phyloP scores from a whole-genome alignment of 192 early-diverging fungal genomes.

The Podochytrium sp. region DNA sequence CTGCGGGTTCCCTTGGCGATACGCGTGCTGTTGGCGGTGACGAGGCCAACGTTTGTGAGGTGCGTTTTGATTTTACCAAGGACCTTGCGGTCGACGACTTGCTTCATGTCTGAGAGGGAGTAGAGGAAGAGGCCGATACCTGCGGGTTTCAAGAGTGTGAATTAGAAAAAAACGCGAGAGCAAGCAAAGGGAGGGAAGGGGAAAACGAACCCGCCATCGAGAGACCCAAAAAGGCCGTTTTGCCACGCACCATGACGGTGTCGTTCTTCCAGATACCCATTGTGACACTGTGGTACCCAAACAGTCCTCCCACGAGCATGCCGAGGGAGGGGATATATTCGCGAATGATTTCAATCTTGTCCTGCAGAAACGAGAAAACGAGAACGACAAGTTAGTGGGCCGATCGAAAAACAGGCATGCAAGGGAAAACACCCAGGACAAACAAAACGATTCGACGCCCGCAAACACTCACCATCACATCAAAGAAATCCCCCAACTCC shows the following conservation, averaged over 20 bases:
- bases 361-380: slow-evolving; percentile 11
- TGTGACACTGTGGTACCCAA: slow-evolving; percentile 50
- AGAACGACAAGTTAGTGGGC: no score
- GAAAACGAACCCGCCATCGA: slow-evolving; percentile 51
- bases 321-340: slow-evolving; percentile 56
- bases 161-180: slow-evolving; percentile 6
- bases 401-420: not conserved
- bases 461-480: slow-evolving; percentile 25
- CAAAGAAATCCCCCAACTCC: slow-evolving; percentile 58
- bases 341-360: slow-evolving; percentile 55
- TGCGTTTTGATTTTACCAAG: slow-evolving; percentile 47
- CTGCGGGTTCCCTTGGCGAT: slow-evolving; percentile 42
- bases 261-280: slow-evolving; percentile 25
- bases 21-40: slow-evolving; percentile 41
- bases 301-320: slow-evolving; percentile 44
- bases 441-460: no score
- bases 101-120: slow-evolving; percentile 55
- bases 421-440: not conserved
- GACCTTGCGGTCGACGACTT: slow-evolving; percentile 47
- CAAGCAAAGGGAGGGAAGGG: not conserved
- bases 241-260: slow-evolving; percentile 31
- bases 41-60: slow-evolving; percentile 42
- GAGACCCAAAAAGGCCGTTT: slow-evolving; percentile 51
- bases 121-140: slow-evolving; percentile 59
- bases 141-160: slow-evolving; percentile 27